Conservation (phyloP, 2,329 filamentous ascomycete species). For the Sarocladiaceae sp. region DNA sequence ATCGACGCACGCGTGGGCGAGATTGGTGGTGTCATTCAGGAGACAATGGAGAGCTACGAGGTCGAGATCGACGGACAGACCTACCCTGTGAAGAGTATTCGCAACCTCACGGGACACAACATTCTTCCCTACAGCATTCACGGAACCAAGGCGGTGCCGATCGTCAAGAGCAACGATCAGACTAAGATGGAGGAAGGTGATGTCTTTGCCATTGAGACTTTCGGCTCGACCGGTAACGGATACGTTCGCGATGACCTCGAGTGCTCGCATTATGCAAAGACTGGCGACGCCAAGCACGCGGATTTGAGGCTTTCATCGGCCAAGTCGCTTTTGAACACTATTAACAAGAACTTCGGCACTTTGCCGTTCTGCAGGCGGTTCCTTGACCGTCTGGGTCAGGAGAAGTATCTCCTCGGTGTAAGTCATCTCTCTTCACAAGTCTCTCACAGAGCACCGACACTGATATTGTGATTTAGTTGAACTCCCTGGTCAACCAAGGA, state of each 20-base stretch:
- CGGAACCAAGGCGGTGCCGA: constrained; percentile 88
- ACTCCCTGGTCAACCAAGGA: constrained; percentile 76
- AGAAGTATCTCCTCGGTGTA: constrained; percentile 89
- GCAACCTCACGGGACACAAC: constrained; percentile 85
- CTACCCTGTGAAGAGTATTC: constrained; percentile 78
- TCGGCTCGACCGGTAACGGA: constrained; percentile 88
- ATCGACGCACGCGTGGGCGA: constrained; percentile 89
- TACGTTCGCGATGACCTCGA: constrained; percentile 86
- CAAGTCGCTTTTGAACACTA: constrained; percentile 79
- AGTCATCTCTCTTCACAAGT: constrained; percentile 30
- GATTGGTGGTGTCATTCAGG: constrained; percentile 79
- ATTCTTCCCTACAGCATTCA: constrained; percentile 89
- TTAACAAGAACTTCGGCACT: constrained; percentile 95
- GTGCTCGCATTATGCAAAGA: constrained; percentile 82
- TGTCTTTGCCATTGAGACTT: constrained; percentile 93
- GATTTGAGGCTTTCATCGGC: constrained; percentile 76
- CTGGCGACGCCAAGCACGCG: constrained; percentile 68
- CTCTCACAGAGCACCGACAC: not conserved
- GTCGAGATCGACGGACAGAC: constrained; percentile 76
- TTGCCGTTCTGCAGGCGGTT: constrained; percentile 88
- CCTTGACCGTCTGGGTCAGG: constrained; percentile 86
- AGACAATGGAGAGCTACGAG: constrained; percentile 91
- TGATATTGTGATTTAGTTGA: constrained; percentile 51
- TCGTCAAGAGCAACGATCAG: constrained; percentile 81
- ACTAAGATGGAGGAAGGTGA: constrained; percentile 99